Conservation (phyloP, 2,329 filamentous ascomycete species). For the Basipetospora sp. region DNA sequence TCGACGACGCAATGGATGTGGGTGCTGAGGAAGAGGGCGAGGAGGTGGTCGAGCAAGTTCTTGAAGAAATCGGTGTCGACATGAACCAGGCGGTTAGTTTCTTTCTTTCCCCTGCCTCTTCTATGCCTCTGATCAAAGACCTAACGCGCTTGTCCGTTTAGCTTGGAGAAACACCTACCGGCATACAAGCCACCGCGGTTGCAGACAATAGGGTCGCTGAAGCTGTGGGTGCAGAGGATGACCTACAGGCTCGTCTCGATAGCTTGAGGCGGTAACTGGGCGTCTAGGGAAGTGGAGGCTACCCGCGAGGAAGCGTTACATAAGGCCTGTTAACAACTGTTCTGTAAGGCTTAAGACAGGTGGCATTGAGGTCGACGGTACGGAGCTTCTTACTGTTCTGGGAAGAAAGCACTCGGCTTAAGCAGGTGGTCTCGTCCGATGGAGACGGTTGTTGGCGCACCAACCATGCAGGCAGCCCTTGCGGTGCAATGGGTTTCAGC, state of each 20-base stretch:
- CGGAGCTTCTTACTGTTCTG: too few species aligned
- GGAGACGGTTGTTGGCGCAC: too few species aligned
- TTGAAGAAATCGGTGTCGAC: slow-evolving; percentile 94
- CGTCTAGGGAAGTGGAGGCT: too few species aligned
- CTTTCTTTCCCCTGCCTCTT: not conserved
- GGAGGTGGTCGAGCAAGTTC: slow-evolving; percentile 87
- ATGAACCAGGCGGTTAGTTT: slow-evolving; percentile 68
- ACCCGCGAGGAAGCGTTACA: too few species aligned
- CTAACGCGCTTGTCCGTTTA: slow-evolving; percentile 22
- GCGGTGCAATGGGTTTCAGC: too few species aligned
- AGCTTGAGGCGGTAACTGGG: slow-evolving; percentile 42
- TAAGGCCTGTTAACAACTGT: too few species aligned
- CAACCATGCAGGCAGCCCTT: too few species aligned
- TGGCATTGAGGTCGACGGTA: too few species aligned
- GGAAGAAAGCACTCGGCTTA: too few species aligned
- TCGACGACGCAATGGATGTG: slow-evolving; percentile 88
- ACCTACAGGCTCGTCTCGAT: slow-evolving; percentile 83
- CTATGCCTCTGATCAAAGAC: too few species aligned
- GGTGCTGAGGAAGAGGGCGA: slow-evolving; percentile 88
- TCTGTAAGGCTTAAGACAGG: too few species aligned
- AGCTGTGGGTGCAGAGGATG: slow-evolving; percentile 75
- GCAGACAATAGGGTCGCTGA: slow-evolving; percentile 71
- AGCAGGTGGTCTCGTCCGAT: too few species aligned
- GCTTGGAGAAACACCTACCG: slow-evolving; percentile 83
- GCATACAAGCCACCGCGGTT: slow-evolving; percentile 58